These are phyloP conservation scores for Hydrangea macrophylla DNA, from an alignment of 148 eudicot genomes.

Conservation along the genomic window DNA sequence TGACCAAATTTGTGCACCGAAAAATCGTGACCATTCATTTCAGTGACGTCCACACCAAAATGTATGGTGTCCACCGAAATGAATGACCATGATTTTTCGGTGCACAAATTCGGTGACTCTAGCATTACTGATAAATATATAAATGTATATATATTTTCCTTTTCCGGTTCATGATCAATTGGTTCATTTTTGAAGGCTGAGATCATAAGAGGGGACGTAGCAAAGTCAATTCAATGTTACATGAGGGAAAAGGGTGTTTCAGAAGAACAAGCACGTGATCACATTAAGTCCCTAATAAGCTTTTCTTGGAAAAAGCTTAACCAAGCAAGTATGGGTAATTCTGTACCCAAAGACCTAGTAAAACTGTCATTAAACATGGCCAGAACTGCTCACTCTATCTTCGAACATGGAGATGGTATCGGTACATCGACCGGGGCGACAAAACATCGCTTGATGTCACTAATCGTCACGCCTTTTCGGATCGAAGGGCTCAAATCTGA, in stretches of 20 bases:
- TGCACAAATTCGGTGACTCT: too few relatives aligned
- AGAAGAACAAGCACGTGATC: constrained; percentile 16
- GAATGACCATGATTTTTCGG: too few relatives aligned
- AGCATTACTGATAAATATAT: too few relatives aligned
- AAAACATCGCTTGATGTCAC: constrained; percentile 9
- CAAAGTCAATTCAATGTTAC: constrained; percentile 16
- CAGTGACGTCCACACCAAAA: too few relatives aligned
- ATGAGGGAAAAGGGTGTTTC: not conserved
- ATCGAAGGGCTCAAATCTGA: too few relatives aligned
- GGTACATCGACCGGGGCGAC: constrained; percentile 11
- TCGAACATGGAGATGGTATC: constrained; percentile 19
- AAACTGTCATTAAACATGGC: constrained; percentile 21
- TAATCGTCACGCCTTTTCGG: constrained; percentile 12
- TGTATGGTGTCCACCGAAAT: too few relatives aligned
- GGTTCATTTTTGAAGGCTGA: constrained; percentile 20
- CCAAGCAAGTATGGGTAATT: not conserved
- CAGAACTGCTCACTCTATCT: constrained; percentile 13
- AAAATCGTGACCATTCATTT: too few relatives aligned
- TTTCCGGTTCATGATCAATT: too few relatives aligned
- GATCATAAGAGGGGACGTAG: constrained; percentile 20
- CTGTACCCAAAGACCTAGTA: not conserved
- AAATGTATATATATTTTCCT: too few relatives aligned
- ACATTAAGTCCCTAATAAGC: not conserved
- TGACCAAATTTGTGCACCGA: too few relatives aligned
- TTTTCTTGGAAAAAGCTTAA: constrained; percentile 19